Conservation (phyloP, 2,329 filamentous ascomycete genomes). For the Ceratocystis ficicola region DNA sequence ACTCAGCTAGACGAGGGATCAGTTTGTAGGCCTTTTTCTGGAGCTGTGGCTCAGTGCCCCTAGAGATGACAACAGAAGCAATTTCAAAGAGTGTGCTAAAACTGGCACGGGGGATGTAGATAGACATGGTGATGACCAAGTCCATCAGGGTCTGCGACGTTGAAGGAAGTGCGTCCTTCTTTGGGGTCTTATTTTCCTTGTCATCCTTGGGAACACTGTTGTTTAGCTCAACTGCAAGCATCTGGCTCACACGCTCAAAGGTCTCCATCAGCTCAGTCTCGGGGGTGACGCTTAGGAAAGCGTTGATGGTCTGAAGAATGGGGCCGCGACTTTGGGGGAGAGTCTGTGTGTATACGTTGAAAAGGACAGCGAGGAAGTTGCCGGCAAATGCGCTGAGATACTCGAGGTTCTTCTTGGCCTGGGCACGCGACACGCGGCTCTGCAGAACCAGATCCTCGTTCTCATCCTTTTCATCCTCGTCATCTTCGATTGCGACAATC, state of each 20-base stretch:
- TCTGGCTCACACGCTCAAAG: constrained; percentile 72
- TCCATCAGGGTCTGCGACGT: constrained; percentile 94
- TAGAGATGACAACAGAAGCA: constrained; percentile 68
- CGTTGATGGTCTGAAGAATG: constrained; percentile 88
- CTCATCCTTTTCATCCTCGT: constrained; percentile 45
- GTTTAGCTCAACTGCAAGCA: constrained; percentile 62
- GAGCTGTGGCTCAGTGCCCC: constrained; percentile 73
- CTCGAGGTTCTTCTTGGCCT: constrained; percentile 67
- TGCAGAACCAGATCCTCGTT: constrained; percentile 66
- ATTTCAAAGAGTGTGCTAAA: constrained; percentile 79
- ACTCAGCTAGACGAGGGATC: constrained; percentile 78
- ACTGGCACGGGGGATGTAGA: constrained; percentile 79
- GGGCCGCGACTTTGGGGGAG: constrained; percentile 82
- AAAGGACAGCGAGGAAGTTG: constrained; percentile 90
- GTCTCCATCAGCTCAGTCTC: constrained; percentile 69
- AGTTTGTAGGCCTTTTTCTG: constrained; percentile 99
- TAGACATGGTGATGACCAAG: constrained; percentile 86
- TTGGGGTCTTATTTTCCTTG: constrained; percentile 47
- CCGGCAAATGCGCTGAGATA: constrained; percentile 68
- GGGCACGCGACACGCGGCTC: constrained; percentile 60
- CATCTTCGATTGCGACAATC: constrained; percentile 55
- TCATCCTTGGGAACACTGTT: constrained; percentile 45
- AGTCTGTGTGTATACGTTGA: constrained; percentile 97
- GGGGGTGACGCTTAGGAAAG: constrained; percentile 80
- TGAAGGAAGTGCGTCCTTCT: constrained; percentile 64